phyloP scores from a whole-genome alignment of 2,329 filamentous ascomycete species.

The Mariannaea sp. region DNA sequence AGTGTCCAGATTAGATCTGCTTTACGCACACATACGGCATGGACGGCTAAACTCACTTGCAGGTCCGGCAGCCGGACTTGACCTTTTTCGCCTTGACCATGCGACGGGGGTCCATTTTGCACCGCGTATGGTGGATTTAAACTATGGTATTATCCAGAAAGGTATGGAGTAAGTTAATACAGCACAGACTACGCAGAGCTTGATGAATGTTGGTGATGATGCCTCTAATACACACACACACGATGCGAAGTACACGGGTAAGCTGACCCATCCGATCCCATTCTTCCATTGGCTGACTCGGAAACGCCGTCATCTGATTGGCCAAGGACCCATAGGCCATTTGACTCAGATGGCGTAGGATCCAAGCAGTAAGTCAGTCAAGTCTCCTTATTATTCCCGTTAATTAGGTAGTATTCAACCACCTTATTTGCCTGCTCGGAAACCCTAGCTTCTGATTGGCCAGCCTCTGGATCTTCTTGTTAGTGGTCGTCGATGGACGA shows the following conservation, averaged over 20 bases:
- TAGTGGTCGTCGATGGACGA: background rate
- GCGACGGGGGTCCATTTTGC: background rate
- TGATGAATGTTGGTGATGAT: too few relatives aligned
- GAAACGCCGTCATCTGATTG: constrained; percentile 30
- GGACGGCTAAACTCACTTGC: constrained; percentile 36
- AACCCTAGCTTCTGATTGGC: constrained; percentile 27
- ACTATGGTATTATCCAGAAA: too few relatives aligned
- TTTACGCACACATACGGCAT: too few relatives aligned
- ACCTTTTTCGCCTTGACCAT: constrained; percentile 23
- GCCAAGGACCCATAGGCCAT: background rate
- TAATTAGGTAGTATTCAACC: background rate
- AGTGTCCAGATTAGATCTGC: too few relatives aligned
- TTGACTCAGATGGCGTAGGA: background rate
- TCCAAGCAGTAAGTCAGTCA: background rate
- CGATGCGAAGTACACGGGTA: too few relatives aligned
- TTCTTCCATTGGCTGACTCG: constrained; percentile 25
- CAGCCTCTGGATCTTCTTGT: too few relatives aligned
- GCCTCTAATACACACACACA: too few relatives aligned
- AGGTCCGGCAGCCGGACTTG: constrained; percentile 34
- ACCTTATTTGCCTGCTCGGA: constrained; percentile 30
- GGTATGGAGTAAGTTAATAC: too few relatives aligned
- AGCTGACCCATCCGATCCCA: too few relatives aligned
- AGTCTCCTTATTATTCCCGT: background rate
- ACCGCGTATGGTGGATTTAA: background rate
- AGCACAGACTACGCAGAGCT: too few relatives aligned